Evolutionary conservation across 2,329 filamentous ascomycete species (phyloP), one percentile per base, ranked within the genome.

Genomic region (Beauveria asiatica): DNA sequence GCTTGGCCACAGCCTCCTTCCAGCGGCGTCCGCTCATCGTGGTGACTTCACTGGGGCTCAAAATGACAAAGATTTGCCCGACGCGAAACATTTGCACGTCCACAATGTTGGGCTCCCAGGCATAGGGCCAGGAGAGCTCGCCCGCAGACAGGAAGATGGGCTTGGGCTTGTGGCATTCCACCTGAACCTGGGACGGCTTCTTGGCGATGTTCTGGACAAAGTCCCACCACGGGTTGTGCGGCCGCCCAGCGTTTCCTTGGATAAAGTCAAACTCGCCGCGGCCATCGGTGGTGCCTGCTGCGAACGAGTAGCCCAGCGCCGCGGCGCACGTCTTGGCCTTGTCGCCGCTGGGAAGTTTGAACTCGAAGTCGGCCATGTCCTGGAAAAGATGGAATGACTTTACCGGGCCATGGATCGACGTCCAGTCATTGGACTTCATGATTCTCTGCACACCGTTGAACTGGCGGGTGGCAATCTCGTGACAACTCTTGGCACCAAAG

Each of bases 261-360:
- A 89, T 94, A 70, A 97, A 97, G 73, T 97, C 93, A 67, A 96
- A 96, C 0, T 85, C 86, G 1, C 93, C 93, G 0, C 92, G 92
- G 3, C 93, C 91, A 70, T 97, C 93, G 0, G 90, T 90, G 0
- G 93, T 97, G 11, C 93, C 93, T 1, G 90, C 93, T 0, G 93
- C 92, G 70, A 97, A 97, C 0, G 89, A 92, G 70, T 94, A 96
- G 5, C 93, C 93, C 62, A 97, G 76, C 0, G 92, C 91, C 0
- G 92, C 92, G 3, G 92, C 87, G 67, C 93, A 97, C 0, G 92
- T 96, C 52, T 75, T 79, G 9, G 86, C 89, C 37, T 75, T 75
- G 2, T 83, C 84, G 51, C 89, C 89, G 65, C 96, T 91, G 0
- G 86, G 81, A 1, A 92, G 83, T 3, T 75, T 72, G 69, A 97